These are phyloP conservation scores for Syzygium jambos DNA, from an alignment of 345 rosid species.

Conservation along the genomic window DNA sequence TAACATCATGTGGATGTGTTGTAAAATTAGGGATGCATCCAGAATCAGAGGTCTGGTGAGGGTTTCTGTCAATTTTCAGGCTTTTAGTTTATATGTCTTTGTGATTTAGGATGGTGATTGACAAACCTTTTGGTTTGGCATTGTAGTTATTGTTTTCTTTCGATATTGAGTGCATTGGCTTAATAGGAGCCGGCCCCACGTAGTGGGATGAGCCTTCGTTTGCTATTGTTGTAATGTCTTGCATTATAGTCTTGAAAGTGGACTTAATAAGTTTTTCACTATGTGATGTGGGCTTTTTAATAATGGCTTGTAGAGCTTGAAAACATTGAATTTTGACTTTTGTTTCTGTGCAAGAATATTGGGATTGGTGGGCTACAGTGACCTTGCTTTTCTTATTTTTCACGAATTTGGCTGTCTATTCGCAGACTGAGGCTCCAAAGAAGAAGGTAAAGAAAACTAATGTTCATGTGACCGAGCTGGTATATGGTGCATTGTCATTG, in stretches of 20 bases:
- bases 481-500: slow-evolving; percentile 60
- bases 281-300: neutral
- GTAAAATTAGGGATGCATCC: neutral
- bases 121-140: neutral
- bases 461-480: slow-evolving; percentile 62
- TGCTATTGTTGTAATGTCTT: neutral
- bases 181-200: neutral
- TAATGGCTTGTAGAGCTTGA: neutral
- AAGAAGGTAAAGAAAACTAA: slow-evolving; percentile 86
- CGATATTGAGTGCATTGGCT: neutral
- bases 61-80: neutral
- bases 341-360: neutral
- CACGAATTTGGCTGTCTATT: neutral
- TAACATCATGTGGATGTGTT: neutral
- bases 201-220: neutral
- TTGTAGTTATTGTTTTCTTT: neutral
- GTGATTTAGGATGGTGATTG: neutral
- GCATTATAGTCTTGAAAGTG: neutral
- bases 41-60: neutral
- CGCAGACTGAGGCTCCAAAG: slow-evolving; percentile 76
- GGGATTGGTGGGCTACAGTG: neutral
- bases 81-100: neutral
- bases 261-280: neutral
- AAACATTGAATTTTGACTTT: neutral
- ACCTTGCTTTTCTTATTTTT: neutral